Conservation (phyloP, 495 filamentous ascomycete species). For the Paragyromitra xinjiangensis region DNA sequence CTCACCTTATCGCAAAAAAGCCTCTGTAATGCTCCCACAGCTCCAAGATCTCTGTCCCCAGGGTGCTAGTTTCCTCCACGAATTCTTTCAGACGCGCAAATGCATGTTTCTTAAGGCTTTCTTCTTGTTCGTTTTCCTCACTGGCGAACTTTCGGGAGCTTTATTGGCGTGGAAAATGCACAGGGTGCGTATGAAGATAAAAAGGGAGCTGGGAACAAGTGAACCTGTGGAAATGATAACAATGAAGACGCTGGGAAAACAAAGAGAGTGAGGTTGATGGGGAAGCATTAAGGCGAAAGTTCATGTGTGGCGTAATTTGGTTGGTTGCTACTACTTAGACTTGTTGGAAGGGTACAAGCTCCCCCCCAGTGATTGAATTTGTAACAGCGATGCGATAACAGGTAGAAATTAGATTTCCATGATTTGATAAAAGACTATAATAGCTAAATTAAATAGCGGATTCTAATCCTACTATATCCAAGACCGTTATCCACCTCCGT, state of each 20-base stretch:
- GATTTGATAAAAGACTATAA: not conserved
- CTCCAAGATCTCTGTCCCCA: slow-evolving; percentile 12
- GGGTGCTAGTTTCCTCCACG: not conserved
- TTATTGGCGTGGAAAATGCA: slow-evolving; percentile 13
- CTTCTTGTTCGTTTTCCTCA: slow-evolving; percentile 7
- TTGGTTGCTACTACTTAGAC: not conserved
- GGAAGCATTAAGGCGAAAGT: not conserved
- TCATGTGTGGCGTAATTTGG: no score
- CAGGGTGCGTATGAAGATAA: not conserved
- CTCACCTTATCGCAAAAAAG: no score
- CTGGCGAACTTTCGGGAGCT: not conserved
- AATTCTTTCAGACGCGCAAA: slow-evolving; percentile 6
- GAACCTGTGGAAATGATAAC: not conserved
- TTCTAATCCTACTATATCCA: not conserved
- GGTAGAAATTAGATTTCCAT: not conserved
- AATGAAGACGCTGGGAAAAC: not conserved
- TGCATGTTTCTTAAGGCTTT: slow-evolving; percentile 3
- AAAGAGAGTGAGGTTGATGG: not conserved
- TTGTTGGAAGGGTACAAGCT: no score
- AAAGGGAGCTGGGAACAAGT: not conserved
- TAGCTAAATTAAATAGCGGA: not conserved
- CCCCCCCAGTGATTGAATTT: not conserved
- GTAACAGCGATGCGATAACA: not conserved
- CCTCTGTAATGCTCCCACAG: not conserved
- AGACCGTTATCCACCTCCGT: not conserved